Base-by-base conservation (phyloP, 139 green algal species). In the Microglena sp. region DNA sequence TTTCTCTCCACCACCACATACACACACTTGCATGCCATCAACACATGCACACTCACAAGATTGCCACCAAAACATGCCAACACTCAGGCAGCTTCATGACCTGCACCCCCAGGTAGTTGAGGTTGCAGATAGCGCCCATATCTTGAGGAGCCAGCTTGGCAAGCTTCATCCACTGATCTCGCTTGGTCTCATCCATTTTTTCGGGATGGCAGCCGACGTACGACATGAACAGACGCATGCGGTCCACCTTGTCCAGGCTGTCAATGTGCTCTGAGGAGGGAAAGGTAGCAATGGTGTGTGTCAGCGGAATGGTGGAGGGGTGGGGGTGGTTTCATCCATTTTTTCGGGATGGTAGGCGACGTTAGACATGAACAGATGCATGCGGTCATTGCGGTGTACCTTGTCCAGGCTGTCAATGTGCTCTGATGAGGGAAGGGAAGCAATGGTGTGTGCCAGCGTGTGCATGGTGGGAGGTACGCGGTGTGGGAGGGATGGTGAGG, bases 291-390 rank as follows among this genome's bases (percentile, higher is more conserved):
- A n/a, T n/a, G n/a, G n/a, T n/a, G n/a, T n/a, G 70, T n/a, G n/a
- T n/a, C n/a, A n/a, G n/a, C n/a, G n/a, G n/a, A n/a, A n/a, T n/a
- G n/a, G n/a, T n/a, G n/a, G n/a, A n/a, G n/a, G n/a, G n/a, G n/a
- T n/a, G n/a, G n/a, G n/a, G n/a, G n/a, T 89, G 22, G 73, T 66
- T 0, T 66, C 55, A 64, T 98, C 93, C 65, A 98, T 67, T 73
- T 96, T 97, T 63, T 92, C 90, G 0, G 87, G 89, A 80, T 98
- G 93, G 3, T 90, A 96, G 6, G 88, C 88, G 24, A 84, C 75
- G 72, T 97, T 98, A 66, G 87, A 89, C 85, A 96, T 87, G 35
- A 98, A 78, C 70, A 97, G 73, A 18, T 93, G 82, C 64, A 96
- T 70, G 80, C 91, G 79, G 66, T 81, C 78, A n/a, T n/a, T n/a